Evolutionary conservation across 495 filamentous ascomycete genomes (phyloP), one percentile per base, ranked within the genome.

Genomic region (Gamarada debralockiae): DNA sequence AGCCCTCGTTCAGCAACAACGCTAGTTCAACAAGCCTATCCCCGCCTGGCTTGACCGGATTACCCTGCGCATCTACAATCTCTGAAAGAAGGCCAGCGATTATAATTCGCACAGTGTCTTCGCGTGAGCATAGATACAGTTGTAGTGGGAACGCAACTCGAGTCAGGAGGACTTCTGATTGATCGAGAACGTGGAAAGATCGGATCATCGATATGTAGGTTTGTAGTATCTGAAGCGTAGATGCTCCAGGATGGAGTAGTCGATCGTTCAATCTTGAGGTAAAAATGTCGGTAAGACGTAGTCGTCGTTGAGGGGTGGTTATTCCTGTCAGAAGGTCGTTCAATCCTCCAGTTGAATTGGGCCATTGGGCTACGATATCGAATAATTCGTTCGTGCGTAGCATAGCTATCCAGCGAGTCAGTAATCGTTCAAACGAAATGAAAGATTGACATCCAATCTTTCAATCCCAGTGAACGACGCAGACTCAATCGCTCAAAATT

Each of bases 161-260:
- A 63, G 92, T 87, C 8, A 99, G 74, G 5, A 97, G 78, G 3
- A 97, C 93, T 15, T 92, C 91, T 52, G 90, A 92, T 3, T 90
- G 84, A 61, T 99, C 93, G 12, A 99, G 73, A n/a, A 85, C 70
- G 57, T 87, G 86, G 58, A 99, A 95, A 0, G 88, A 86, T 40
- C 87, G 83, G 50, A 99, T 97, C 56, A 97, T 86, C 14, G 85
- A 86, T 46, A 97, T 95, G 66, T 99, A 99, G 4, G 90, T 78
- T 49, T 85, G 85, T 24, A 99, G 69, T 18, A 99, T 96, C 54
- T 95, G 82, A 2, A 89, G 79, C 0, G 93, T 99, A 34, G 90
- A 91, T 31, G 89, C 83, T 3, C 90, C 95, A 0, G 93, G 86
- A 61, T 97, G 90, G 3, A 99, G 72, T 3, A 99, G 68, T 8